These are phyloP conservation scores for Populus pruinosa DNA, from an alignment of 345 rosid genomes.

Conservation along the genomic window DNA sequence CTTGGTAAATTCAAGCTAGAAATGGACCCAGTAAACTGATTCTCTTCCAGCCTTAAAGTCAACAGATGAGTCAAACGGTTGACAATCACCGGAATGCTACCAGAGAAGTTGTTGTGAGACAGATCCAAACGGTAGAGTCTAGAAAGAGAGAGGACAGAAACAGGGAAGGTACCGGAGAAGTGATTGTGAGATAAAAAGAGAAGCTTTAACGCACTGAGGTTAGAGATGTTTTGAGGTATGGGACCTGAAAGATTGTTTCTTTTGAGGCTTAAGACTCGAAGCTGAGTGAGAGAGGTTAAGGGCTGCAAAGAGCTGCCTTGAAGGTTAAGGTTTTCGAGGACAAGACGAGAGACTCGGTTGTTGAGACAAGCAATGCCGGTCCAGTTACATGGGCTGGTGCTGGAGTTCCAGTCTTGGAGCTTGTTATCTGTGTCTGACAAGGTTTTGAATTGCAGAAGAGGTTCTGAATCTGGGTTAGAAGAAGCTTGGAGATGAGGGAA, in stretches of 20 bases:
- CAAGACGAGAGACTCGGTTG: constrained; percentile 60
- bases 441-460: constrained; percentile 55
- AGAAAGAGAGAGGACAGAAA: constrained; percentile 38
- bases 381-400: constrained; percentile 56
- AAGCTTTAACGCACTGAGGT: constrained; percentile 66
- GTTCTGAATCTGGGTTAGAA: constrained; percentile 45
- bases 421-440: constrained; percentile 47
- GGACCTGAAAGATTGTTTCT: constrained; percentile 58
- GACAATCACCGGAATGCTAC: constrained; percentile 48
- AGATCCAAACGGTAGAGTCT: constrained; percentile 82
- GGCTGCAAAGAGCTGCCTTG: constrained; percentile 44
- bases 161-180: constrained; percentile 66
- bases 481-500: constrained; percentile 20
- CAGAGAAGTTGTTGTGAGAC: constrained; percentile 71
- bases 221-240: constrained; percentile 53
- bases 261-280: constrained; percentile 78
- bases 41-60: constrained; percentile 68
- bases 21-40: constrained; percentile 56
- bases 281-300: constrained; percentile 55
- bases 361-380: constrained; percentile 60
- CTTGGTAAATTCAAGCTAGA: constrained; percentile 42
- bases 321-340: constrained; percentile 63
- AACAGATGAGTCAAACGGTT: constrained; percentile 63
- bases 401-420: constrained; percentile 62
- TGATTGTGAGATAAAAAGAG: constrained; percentile 68